These are phyloP conservation scores for Colletotrichum zoysiae DNA, from an alignment of 2,329 filamentous ascomycete genomes.

Conservation along the genomic window DNA sequence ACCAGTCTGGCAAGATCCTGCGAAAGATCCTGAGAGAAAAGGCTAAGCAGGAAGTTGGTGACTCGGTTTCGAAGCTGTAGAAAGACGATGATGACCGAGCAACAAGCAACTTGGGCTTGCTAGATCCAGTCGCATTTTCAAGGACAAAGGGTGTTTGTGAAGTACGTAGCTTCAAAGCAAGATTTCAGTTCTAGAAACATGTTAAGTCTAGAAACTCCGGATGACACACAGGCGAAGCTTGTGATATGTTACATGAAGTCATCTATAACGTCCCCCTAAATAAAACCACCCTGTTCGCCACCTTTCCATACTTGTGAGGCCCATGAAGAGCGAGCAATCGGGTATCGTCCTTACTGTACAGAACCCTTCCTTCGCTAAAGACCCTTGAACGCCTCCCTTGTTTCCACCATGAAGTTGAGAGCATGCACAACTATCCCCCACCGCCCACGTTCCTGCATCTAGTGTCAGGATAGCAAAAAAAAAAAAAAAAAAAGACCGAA, in stretches of 20 bases:
- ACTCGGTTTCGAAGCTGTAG: slow-evolving; percentile 46
- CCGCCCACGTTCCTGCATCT: slow-evolving; percentile 7
- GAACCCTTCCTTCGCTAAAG: slow-evolving; percentile 34
- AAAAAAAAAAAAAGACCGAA: neutral
- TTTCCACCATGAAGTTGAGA: slow-evolving; percentile 9
- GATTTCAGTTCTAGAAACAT: neutral
- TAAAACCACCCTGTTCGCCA: slow-evolving; percentile 30
- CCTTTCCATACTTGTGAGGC: slow-evolving; percentile 27
- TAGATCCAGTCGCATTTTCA: neutral
- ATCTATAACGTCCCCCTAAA: slow-evolving; percentile 6
- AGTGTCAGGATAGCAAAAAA: slow-evolving; percentile 3
- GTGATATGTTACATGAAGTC: slow-evolving; percentile 22
- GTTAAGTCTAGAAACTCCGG: neutral
- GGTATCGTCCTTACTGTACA: slow-evolving; percentile 42
- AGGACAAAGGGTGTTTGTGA: neutral
- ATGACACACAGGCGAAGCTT: neutral
- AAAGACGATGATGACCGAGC: neutral
- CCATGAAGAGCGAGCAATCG: slow-evolving; percentile 34
- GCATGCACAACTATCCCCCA: slow-evolving; percentile 10
- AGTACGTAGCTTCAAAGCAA: neutral
- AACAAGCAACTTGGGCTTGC: neutral
- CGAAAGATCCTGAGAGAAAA: slow-evolving; percentile 70
- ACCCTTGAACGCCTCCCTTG: slow-evolving; percentile 35
- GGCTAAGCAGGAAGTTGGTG: slow-evolving; percentile 65
- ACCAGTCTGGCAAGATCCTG: slow-evolving; percentile 75